Conservation (phyloP, 208 protist species). For the Wallacemonas sp. region DNA sequence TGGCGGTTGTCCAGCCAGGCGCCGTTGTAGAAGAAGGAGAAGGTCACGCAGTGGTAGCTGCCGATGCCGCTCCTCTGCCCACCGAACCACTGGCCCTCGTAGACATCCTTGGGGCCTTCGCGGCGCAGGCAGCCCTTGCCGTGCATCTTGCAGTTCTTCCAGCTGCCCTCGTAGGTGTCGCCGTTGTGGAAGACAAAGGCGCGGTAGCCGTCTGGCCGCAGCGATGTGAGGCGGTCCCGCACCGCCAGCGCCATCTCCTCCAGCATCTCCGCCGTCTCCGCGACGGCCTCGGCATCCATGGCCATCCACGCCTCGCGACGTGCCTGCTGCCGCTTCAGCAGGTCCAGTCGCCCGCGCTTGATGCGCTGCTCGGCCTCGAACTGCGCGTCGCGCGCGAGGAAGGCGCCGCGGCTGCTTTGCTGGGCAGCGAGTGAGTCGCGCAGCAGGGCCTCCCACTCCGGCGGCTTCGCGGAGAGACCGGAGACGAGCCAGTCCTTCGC, state of each 20-base stretch:
- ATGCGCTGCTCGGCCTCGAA: constrained; percentile 33
- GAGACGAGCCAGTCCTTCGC: constrained; percentile 1
- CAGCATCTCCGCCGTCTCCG: constrained; percentile 44
- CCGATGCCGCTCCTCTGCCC: constrained; percentile 78
- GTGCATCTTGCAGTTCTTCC: constrained; percentile 86
- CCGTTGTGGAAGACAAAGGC: constrained; percentile 80
- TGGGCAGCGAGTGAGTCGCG: constrained; percentile 55
- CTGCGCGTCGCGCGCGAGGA: constrained; percentile 36
- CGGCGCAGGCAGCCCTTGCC: constrained; percentile 74
- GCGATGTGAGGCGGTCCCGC: constrained; percentile 52
- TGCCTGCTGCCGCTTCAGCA: constrained; percentile 51
- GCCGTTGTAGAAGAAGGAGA: constrained; percentile 77
- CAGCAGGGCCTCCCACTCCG: constrained; percentile 44
- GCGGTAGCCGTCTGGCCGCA: constrained; percentile 79
- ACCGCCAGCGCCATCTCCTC: constrained; percentile 51
- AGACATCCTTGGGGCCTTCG: constrained; percentile 56
- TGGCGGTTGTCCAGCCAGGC: constrained; percentile 81
- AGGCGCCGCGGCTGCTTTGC: constrained; percentile 24
- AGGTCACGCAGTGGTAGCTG: constrained; percentile 52
- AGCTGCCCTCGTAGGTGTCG: constrained; percentile 88
- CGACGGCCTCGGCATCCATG: constrained; percentile 38
- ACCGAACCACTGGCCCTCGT: constrained; percentile 89
- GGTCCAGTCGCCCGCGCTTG: constrained; percentile 39
- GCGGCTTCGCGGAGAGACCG: constrained; percentile 25
- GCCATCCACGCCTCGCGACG: constrained; percentile 49